Percentiles rank a stretch among this genome's conserved stretches.
Conservation (phyloP, 108 stramenopile genomes). For the Cyclotella atomus region DNA sequence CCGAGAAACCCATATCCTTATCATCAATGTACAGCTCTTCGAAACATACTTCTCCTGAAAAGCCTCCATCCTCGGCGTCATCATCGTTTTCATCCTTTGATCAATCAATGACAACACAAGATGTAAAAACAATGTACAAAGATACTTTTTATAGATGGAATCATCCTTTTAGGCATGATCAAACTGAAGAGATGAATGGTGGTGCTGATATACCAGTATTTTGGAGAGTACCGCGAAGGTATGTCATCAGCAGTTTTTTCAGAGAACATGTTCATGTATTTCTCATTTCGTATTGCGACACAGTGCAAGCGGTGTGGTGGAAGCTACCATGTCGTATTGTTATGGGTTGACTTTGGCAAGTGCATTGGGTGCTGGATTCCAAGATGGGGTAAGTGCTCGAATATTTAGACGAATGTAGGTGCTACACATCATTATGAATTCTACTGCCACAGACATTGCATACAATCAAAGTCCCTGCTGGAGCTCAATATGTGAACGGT, state of each 20-base stretch:
- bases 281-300: too few relatives aligned
- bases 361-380: constrained; percentile 27
- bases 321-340: constrained; percentile 42
- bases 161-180: constrained; percentile 20
- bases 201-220: constrained; percentile 45
- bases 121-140: constrained; percentile 28
- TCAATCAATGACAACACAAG: constrained; percentile 24
- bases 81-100: constrained; percentile 2
- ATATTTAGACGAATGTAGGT: background rate
- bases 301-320: constrained; percentile 32
- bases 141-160: constrained; percentile 47
- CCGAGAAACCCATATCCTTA: background rate
- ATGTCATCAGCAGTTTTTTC: too few relatives aligned
- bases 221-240: constrained; percentile 43
- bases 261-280: too few relatives aligned
- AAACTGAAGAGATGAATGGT: constrained; percentile 3
- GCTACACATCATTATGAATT: background rate
- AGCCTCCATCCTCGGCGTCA: background rate
- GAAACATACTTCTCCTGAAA: background rate
- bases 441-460: constrained; percentile 13
- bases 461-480: constrained; percentile 24
- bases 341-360: constrained; percentile 35
- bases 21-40: background rate
- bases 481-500: constrained; percentile 41
- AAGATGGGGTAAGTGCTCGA: constrained; percentile 27